Evolutionary conservation across 306 rosid genomes (phyloP).

Genomic region (Quercus parvula): DNA sequence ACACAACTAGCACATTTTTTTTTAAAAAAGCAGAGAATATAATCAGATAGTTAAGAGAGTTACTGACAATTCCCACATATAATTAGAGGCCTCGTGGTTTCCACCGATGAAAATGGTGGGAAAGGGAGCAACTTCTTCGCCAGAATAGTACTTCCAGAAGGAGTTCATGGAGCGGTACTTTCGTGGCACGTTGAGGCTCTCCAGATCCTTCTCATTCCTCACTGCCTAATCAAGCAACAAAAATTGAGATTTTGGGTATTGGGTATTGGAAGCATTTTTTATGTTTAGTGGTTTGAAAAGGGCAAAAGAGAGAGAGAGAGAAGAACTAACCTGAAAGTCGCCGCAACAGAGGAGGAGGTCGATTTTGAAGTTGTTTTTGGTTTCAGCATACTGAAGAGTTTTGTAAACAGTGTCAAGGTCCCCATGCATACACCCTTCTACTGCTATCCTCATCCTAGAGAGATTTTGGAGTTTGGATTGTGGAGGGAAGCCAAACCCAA

Average conservation of each 20-base stretch:
- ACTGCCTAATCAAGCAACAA: constrained; percentile 50
- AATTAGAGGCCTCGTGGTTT: constrained; percentile 93
- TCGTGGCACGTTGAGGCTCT: constrained; percentile 66
- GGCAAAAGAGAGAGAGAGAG: neutral
- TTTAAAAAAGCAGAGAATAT: neutral
- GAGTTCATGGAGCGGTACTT: constrained; percentile 66
- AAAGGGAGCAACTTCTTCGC: constrained; percentile 69
- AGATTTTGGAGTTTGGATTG: neutral
- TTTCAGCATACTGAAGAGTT: constrained; percentile 63
- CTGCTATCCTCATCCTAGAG: constrained; percentile 66
- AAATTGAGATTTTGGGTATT: neutral
- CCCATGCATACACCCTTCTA: constrained; percentile 96
- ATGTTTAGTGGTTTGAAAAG: neutral
- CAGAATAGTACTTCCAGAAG: constrained; percentile 96
- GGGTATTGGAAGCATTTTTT: neutral
- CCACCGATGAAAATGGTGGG: constrained; percentile 96
- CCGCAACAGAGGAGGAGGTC: constrained; percentile 97
- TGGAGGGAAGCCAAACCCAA: neutral
- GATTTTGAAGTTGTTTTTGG: constrained; percentile 54
- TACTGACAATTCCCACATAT: constrained; percentile 90
- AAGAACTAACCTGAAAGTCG: constrained; percentile 63
- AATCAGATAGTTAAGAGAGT: neutral
- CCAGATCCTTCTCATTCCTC: constrained; percentile 74
- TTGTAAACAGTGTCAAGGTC: constrained; percentile 84
- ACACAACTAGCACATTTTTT: neutral